Base-by-base conservation (phyloP, 2,329 filamentous ascomycete species). In the Trichoderma arundinaceum region DNA sequence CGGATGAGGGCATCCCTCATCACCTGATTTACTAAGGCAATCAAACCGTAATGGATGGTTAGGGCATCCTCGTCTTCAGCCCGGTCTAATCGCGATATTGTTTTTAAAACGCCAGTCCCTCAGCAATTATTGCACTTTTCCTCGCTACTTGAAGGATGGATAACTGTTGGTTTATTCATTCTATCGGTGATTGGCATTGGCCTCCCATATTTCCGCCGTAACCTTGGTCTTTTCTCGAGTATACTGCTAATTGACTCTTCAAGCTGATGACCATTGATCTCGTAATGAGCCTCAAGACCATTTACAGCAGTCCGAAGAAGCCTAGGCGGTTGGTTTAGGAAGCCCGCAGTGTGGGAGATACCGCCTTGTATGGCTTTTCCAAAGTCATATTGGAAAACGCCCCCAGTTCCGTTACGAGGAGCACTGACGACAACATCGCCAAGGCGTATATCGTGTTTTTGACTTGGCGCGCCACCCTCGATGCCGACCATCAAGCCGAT, bases 381-480 rank as follows among this genome's bases (percentile, higher is more conserved):
- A 46, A 62, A 72, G 58, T 74, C 72, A 8, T 73, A 74, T 8
- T 74, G 71, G 1, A 74, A 57, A 1, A 76, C 72, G 2, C 69
- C 68, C 5, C 71, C 67, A 0, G 63, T 53, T 0, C 68, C 67
- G 1, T 63, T 39, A 1, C 35, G 4, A 4, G 52, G 56, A 7
- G 46, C 22, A 39, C 71, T 70, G 0, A 74, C 71, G 0, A 74
- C 69, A 0, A 74, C 22, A 49, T 74, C 72, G 0, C 74, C 74
- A 0, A 75, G 70, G 2, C 77, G 74, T 0, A 81, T 73, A n/a
- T 80, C 77, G 32, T 76, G 67, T 6, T 72, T 67, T 2, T 1
- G 0, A 46, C 67, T 80, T 66, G 78, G 78, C 0, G 72, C 76
- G 3, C 77, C 78, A 6, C 77, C 77, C 0, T 72, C 67, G 12